Percentiles rank a stretch among this genome's conserved stretches.
These are phyloP conservation scores for Knufia fluminis DNA, from an alignment of 2,329 filamentous ascomycete species.

Conservation along the genomic window DNA sequence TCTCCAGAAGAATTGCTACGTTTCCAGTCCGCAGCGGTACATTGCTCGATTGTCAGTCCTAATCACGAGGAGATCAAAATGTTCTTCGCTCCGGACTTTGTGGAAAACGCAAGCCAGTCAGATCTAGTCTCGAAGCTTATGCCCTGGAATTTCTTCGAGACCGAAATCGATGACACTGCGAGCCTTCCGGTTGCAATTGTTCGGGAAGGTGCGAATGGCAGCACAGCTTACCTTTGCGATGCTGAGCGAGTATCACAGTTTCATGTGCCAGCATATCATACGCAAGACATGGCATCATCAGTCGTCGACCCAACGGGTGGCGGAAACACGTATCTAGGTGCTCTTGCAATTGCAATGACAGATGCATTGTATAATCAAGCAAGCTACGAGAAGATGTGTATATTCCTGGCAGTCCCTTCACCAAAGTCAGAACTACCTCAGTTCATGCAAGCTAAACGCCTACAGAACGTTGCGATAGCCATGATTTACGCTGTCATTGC, in stretches of 20 bases:
- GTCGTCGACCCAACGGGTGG: constrained; percentile 92
- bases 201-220: constrained; percentile 54
- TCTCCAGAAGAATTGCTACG: constrained; percentile 53
- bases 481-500: constrained; percentile 70
- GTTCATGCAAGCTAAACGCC: not conserved
- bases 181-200: constrained; percentile 29
- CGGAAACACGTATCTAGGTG: constrained; percentile 78
- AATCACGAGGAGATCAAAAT: constrained; percentile 84
- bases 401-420: constrained; percentile 10
- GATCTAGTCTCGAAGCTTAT: constrained; percentile 30
- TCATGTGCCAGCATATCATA: constrained; percentile 74
- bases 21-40: constrained; percentile 43
- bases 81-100: constrained; percentile 53
- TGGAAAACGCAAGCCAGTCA: constrained; percentile 20
- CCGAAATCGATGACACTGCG: not conserved
- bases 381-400: constrained; percentile 6
- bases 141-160: constrained; percentile 18
- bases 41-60: constrained; percentile 58
- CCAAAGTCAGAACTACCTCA: not conserved
- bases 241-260: too few species aligned
- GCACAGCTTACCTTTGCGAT: constrained; percentile 40
- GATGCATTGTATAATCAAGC: constrained; percentile 26
- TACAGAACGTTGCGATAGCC: constrained; percentile 52
- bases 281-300: constrained; percentile 26
- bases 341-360: constrained; percentile 47